These are phyloP conservation scores for Curvularia lunata DNA, from an alignment of 2,329 filamentous ascomycete species.

Conservation along the genomic window DNA sequence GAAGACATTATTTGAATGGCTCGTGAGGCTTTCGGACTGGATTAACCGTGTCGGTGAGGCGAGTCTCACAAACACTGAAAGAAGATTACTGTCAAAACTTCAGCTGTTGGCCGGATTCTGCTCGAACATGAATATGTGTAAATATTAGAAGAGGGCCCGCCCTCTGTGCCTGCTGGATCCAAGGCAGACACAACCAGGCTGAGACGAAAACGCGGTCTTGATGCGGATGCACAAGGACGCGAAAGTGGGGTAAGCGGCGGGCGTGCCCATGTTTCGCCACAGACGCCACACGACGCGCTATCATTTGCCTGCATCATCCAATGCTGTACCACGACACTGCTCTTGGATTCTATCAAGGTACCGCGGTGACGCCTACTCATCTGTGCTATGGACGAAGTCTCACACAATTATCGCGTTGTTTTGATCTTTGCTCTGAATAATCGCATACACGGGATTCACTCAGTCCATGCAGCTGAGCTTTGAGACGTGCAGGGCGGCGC, in stretches of 20 bases:
- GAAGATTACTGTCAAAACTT: neutral
- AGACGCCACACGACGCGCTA: neutral
- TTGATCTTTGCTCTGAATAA: neutral
- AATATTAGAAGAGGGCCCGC: neutral
- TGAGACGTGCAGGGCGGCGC: neutral
- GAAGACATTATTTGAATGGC: conserved; percentile 12
- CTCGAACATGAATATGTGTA: neutral
- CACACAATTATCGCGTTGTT: neutral
- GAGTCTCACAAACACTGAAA: neutral
- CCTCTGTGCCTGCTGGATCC: neutral
- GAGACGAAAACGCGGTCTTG: neutral
- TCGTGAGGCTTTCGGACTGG: conserved; percentile 12
- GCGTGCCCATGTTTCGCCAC: neutral
- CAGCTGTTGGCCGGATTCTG: neutral
- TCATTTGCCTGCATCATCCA: neutral
- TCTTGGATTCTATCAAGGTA: neutral
- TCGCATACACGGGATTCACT: too few species aligned
- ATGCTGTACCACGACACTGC: neutral
- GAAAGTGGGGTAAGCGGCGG: conserved; percentile 8
- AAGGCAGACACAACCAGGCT: neutral
- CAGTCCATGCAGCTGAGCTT: neutral
- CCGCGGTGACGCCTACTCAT: too few species aligned
- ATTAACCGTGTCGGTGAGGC: neutral
- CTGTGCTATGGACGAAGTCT: too few species aligned
- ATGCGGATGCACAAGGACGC: neutral